Evolutionary conservation across 176 grass and related monocot genomes (phyloP).

Genomic region (Ampelocalamus luodianensis): DNA sequence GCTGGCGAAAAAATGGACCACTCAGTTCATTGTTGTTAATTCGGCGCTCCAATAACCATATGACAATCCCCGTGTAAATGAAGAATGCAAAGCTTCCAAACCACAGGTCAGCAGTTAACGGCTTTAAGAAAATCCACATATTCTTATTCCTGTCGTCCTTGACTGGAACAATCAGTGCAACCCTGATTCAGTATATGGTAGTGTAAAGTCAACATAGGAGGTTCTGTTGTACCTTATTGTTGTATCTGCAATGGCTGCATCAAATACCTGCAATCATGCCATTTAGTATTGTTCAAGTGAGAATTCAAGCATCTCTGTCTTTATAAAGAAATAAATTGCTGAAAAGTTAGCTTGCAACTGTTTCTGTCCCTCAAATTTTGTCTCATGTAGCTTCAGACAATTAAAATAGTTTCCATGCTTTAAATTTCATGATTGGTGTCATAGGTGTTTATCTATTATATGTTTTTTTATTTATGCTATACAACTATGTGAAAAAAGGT

Average conservation of each 20-base stretch:
- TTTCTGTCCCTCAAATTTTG: no score
- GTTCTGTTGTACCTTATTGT: constrained; percentile 65
- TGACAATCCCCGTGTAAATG: constrained; percentile 48
- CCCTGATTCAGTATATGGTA: constrained; percentile 58
- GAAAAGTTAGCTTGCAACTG: no score
- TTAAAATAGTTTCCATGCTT: no score
- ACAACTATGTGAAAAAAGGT: no score
- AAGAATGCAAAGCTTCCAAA: constrained; percentile 58
- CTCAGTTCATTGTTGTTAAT: constrained; percentile 40
- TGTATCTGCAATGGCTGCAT: constrained; percentile 52
- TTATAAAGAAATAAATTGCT: no score
- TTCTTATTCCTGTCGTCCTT: constrained; percentile 38
- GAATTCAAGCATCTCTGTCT: background rate
- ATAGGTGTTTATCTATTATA: no score
- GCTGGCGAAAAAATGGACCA: constrained; percentile 50
- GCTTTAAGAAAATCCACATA: constrained; percentile 63
- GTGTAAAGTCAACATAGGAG: constrained; percentile 57
- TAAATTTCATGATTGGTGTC: no score
- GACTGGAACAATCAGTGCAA: constrained; percentile 61
- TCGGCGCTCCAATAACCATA: constrained; percentile 46
- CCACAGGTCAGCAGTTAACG: constrained; percentile 59
- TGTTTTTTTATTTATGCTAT: no score
- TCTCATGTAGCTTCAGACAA: no score
- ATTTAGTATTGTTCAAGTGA: background rate
- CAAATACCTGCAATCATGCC: constrained; percentile 41